Evolutionary conservation across 164 flowering plant genomes (phyloP), one percentile per base, ranked within the genome.

Genomic region (Echeveria elegans): DNA sequence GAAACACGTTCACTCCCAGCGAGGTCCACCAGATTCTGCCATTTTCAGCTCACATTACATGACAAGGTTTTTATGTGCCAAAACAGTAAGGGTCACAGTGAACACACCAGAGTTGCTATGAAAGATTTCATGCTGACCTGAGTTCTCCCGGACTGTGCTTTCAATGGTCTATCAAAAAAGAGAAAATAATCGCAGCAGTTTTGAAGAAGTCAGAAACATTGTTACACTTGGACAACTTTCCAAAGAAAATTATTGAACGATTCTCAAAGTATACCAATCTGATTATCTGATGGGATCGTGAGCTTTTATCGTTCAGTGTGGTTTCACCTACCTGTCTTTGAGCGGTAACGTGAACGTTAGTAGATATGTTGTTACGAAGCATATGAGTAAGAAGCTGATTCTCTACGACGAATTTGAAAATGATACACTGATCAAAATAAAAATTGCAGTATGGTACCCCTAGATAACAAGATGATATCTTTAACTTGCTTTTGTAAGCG

Each of bases 251-350:
- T 21, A 36, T 21, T 19, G 38, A 12, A 19, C 21, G 36, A 59
- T 31, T 36, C 47, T 16, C 7, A n/a, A 18, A 32, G 34, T 70
- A 31, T 76, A 87, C 92, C 92, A 87, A 83, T 75, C 80, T 82
- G 53, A 87, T 77, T 65, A 87, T 87, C 74, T 87, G 92, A 72
- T 87, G 92, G 53, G 92, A 87, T 70, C 92, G 82, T 71, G 92
- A 87, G 74, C 92, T 86, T 72, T 78, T 83, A 73, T 86, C 92
- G 67, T 86, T 86, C 29, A 86, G 63, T 72, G 86, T 69, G 68
- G 92, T 86, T 74, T 85, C 92, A 59, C 92, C 92, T 4, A 86
- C 86, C 78, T 86, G 88, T 66, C 92, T 83, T 74, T 86, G 87
- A 71, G 85, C 92, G 85, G 89, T 68, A 72, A 61, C 45, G 41